phyloP scores from a whole-genome alignment of 345 rosid species.

The Populus simonii region DNA sequence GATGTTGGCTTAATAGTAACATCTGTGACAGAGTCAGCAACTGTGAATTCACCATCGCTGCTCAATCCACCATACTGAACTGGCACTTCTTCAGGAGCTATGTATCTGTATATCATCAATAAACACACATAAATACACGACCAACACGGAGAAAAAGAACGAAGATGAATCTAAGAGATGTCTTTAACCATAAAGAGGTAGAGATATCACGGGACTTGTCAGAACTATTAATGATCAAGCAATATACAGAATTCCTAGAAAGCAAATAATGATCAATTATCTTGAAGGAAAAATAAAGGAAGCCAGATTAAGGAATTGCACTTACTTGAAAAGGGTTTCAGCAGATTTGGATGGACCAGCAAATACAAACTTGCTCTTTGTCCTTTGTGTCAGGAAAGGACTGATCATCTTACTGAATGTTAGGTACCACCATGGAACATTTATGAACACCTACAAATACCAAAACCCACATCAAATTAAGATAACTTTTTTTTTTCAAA shows the following conservation, averaged over 20 bases:
- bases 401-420: slow-evolving; percentile 45
- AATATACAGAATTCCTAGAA: neutral
- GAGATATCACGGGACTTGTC: neutral
- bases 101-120: slow-evolving; percentile 29
- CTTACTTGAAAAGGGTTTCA: slow-evolving; percentile 55
- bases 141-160: neutral
- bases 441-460: slow-evolving; percentile 44
- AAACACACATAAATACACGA: neutral
- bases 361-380: slow-evolving; percentile 54
- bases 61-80: slow-evolving; percentile 50
- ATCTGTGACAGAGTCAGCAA: slow-evolving; percentile 34
- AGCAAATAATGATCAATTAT: neutral
- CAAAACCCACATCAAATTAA: slow-evolving; percentile 3
- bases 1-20: slow-evolving; percentile 33
- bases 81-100: slow-evolving; percentile 49
- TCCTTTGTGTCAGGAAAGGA: slow-evolving; percentile 52
- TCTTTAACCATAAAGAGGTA: neutral
- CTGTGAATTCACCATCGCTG: slow-evolving; percentile 35
- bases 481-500: neutral
- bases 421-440: slow-evolving; percentile 60
- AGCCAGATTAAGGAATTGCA: neutral
- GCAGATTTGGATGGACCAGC: slow-evolving; percentile 43
- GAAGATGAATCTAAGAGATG: neutral
- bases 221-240: neutral
- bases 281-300: neutral